Base-by-base conservation (phyloP, 177 flowering plant genomes). In the Telopea speciosissima region DNA sequence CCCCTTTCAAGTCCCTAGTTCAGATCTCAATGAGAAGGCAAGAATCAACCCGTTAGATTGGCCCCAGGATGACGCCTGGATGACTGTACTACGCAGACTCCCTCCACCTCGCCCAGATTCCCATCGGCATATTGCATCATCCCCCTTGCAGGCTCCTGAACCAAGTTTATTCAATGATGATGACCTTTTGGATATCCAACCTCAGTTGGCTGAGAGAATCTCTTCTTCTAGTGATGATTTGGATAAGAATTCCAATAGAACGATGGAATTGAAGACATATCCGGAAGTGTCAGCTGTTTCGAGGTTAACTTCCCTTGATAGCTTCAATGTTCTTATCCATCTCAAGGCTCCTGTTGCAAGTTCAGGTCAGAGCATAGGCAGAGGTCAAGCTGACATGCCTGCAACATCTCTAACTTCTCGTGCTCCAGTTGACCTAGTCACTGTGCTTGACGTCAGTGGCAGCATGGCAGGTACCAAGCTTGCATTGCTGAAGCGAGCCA, bases 381-480 rank as follows among this genome's bases (percentile, higher is more conserved):
- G 68, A 70, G 73, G 70, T 75, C 79, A 70, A 8, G 63, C 72
- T 62, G 70, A 65, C 36, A 44, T 74, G 65, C 72, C 74, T 22
- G 80, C 65, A 25, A 58, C 70, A 24, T 70, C 80, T 66, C 89
- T 72, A 68, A 77, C 76, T 49, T 78, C 83, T 66, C 90, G 92
- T 24, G 85, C 90, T 44, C 85, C 91, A 8, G 79, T 89, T 44
- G 93, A 89, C 78, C 81, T 89, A 7, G 90, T 87, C 22, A 84
- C 87, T 1, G 88, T 89, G 68, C 88, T 89, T 66, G 93, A 89
- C 70, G 78, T 86, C 77, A 87, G 93, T 67, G 89, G 89, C 16
- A 89, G 91, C 79, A 89, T 89, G 93, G 87, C 87, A 8, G 91
- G 91, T 19, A 86, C 89, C 36, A 89, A 89, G 74, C 88, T 89